These are phyloP conservation scores for Hirschfeldia incana DNA, from an alignment of 345 rosid species.

Conservation along the genomic window DNA sequence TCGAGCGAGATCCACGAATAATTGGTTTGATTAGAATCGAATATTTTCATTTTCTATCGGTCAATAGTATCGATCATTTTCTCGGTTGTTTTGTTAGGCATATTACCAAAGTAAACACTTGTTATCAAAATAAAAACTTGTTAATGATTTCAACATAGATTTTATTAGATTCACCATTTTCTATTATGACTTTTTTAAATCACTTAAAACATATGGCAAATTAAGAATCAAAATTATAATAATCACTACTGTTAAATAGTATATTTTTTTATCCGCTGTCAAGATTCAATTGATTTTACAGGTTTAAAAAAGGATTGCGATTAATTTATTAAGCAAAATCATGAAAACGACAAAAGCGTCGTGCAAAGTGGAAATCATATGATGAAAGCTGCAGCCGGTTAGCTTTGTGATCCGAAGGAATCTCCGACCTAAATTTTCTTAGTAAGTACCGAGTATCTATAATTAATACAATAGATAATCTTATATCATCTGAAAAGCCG, in stretches of 20 bases:
- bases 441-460: not conserved
- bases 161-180: not conserved
- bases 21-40: not conserved
- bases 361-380: constrained; percentile 29
- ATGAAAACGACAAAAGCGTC: constrained; percentile 21
- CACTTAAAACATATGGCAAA: not conserved
- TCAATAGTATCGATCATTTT: not conserved
- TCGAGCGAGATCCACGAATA: constrained; percentile 28
- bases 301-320: not conserved
- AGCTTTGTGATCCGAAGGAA: constrained; percentile 20
- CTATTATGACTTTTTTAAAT: not conserved
- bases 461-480: not conserved
- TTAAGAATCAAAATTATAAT: not conserved
- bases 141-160: not conserved
- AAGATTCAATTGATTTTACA: not conserved
- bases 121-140: not conserved
- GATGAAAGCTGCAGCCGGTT: constrained; percentile 29
- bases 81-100: not conserved
- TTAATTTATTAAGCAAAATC: not conserved
- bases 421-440: constrained; percentile 3
- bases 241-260: not conserved
- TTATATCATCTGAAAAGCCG: not conserved
- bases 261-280: not conserved
- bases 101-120: not conserved
- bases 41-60: not conserved